Base-by-base conservation (phyloP, 2,329 filamentous ascomycete genomes). In the Trichoderma koningii region DNA sequence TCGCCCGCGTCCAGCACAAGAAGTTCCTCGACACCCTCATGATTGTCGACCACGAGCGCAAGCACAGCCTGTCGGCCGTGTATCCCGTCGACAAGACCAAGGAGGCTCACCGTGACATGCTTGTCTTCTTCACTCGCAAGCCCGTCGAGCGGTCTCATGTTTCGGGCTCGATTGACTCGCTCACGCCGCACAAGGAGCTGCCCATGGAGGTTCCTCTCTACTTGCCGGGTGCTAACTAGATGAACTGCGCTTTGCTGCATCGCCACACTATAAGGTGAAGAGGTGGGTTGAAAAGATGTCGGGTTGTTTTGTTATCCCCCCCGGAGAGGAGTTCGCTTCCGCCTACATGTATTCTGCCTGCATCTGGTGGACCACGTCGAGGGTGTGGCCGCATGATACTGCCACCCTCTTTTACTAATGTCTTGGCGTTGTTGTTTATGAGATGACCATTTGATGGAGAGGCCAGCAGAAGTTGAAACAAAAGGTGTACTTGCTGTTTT, bases 51-150 rank as follows among this genome's bases (percentile, higher is more conserved):
- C 70, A 72, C 65, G 71, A 73, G 63, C 64, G 65, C 66, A 73
- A 73, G 67, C 71, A 73, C 66, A 72, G 70, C 41, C 62, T 73
- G 15, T 69, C 71, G 7, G 66, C 72, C 14, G 70, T 73, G 15
- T 68, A 69, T 26, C 68, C 67, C 21, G 48, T 69, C 14, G 71
- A 73, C 42, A 65, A 66, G 30, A 61, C 64, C 26, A 67, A 69
- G 53, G 67, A 70, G 38, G 70, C 72, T 4, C 70, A 70, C 7
- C 68, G 72, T n/a, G 72, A 73, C 64, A 74, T 73, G 72, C 68
- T 74, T 26, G 66, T 74, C 55, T 71, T 73, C 56, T 73, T 73
- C 66, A 73, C 71, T 5, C 69, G 72, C 57, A 72, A 72, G 66
- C 72, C 72, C 7, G 67, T 69, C 21, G 67, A 69, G 1, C 64